phyloP scores from a whole-genome alignment of 352 stramenopile species.

The Phytophthora multivora region DNA sequence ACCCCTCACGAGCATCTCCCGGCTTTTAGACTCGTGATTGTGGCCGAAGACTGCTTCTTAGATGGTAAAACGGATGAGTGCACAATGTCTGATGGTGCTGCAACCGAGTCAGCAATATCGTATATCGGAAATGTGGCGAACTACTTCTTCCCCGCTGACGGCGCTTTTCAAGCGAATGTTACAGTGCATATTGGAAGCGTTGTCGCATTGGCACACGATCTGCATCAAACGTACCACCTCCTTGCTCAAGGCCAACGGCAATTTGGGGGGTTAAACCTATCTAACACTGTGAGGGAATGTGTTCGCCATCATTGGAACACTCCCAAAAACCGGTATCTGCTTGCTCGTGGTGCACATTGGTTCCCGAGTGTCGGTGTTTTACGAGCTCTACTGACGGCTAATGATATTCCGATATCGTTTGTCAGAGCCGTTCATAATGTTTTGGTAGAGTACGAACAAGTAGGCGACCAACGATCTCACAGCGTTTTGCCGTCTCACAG shows the following conservation, averaged over 20 bases:
- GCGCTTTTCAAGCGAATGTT: constrained; percentile 34
- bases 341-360: constrained; percentile 47
- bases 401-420: constrained; percentile 40
- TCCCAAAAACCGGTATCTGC: constrained; percentile 33
- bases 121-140: constrained; percentile 38
- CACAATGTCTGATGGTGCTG: too few species aligned
- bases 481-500: constrained; percentile 16
- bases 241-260: constrained; percentile 4
- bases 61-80: constrained; percentile 8
- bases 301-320: constrained; percentile 49
- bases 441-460: constrained; percentile 50
- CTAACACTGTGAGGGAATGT: constrained; percentile 39
- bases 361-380: constrained; percentile 50
- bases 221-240: constrained; percentile 26
- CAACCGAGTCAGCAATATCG: not conserved
- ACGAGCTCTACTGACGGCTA: constrained; percentile 32
- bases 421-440: constrained; percentile 33
- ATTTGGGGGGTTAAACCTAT: not conserved
- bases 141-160: constrained; percentile 29
- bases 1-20: constrained; percentile 34
- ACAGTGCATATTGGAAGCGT: constrained; percentile 45
- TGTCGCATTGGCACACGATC: constrained; percentile 39
- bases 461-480: constrained; percentile 23
- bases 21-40: constrained; percentile 33
- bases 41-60: constrained; percentile 32